A percentile compares a stretch with the other conserved stretches of the same genome.
Conservation (phyloP, 2,329 filamentous ascomycete species). For the Paraconiothyrium sp. region DNA sequence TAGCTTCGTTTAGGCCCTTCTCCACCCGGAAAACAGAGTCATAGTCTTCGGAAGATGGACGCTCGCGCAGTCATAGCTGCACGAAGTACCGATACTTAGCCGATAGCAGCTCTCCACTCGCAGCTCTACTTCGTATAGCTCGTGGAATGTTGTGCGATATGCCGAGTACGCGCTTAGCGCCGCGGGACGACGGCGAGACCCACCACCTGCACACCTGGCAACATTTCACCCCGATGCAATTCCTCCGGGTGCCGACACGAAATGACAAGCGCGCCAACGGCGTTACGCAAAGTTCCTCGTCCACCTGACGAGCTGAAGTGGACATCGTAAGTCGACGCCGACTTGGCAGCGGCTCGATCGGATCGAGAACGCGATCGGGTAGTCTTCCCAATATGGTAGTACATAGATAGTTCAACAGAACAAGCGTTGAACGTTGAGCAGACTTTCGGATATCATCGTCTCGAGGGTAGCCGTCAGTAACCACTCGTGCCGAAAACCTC, state of each 20-base stretch:
- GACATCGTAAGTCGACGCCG: background rate
- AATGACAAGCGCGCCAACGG: background rate
- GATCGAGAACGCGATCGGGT: background rate
- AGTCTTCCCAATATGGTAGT: background rate
- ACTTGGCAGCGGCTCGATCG: background rate
- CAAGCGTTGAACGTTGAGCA: background rate
- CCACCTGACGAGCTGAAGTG: background rate
- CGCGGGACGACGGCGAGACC: slow-evolving; percentile 3
- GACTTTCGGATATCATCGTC: background rate
- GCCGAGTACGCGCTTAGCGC: slow-evolving; percentile 1
- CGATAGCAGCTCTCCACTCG: background rate
- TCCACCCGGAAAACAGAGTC: background rate
- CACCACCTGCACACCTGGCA: background rate
- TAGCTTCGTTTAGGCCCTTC: background rate
- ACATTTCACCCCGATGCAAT: background rate
- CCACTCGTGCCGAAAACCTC: background rate
- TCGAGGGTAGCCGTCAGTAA: background rate
- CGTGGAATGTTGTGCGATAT: background rate
- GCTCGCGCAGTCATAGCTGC: background rate
- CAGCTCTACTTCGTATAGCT: background rate
- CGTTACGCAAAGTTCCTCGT: background rate
- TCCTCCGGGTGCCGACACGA: background rate
- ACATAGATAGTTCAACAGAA: background rate
- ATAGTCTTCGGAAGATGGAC: slow-evolving; percentile 2
- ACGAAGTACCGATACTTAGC: slow-evolving; percentile 3